These are phyloP conservation scores for Cladophialophora carrionii DNA, from an alignment of 2,329 filamentous ascomycete genomes.

Conservation along the genomic window DNA sequence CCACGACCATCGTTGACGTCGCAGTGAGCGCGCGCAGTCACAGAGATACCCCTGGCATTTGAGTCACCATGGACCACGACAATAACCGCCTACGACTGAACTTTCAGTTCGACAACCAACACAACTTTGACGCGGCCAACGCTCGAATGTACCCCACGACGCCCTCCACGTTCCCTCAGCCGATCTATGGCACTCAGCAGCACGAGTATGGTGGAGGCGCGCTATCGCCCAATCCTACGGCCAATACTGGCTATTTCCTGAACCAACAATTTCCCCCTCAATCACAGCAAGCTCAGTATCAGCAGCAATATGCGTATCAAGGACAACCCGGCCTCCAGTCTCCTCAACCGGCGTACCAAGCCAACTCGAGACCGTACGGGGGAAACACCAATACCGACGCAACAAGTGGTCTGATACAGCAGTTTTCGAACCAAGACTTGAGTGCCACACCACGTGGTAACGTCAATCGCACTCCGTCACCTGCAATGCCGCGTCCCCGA, in stretches of 20 bases:
- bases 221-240: conserved; percentile 45
- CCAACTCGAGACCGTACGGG: conserved; percentile 44
- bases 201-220: conserved; percentile 63
- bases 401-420: conserved; percentile 88
- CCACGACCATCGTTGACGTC: conserved; percentile 14
- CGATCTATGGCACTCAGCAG: conserved; percentile 68
- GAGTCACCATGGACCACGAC: conserved; percentile 56
- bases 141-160: conserved; percentile 81
- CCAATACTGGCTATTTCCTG: conserved; percentile 62
- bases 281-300: conserved; percentile 58
- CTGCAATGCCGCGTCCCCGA: conserved; percentile 68
- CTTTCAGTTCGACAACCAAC: conserved; percentile 63
- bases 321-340: conserved; percentile 60
- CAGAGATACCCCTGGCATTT: background rate
- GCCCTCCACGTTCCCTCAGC: conserved; percentile 94
- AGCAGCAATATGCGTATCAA: conserved; percentile 57
- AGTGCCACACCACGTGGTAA: conserved; percentile 71
- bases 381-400: conserved; percentile 70
- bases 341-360: conserved; percentile 59
- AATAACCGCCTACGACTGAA: conserved; percentile 58
- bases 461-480: conserved; percentile 70
- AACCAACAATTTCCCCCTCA: conserved; percentile 60
- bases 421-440: conserved; percentile 96
- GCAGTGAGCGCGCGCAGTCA: conserved; percentile 1
- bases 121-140: conserved; percentile 62